These are phyloP conservation scores for Corynascus novoguineensis DNA, from an alignment of 495 filamentous ascomycete genomes.

Conservation along the genomic window DNA sequence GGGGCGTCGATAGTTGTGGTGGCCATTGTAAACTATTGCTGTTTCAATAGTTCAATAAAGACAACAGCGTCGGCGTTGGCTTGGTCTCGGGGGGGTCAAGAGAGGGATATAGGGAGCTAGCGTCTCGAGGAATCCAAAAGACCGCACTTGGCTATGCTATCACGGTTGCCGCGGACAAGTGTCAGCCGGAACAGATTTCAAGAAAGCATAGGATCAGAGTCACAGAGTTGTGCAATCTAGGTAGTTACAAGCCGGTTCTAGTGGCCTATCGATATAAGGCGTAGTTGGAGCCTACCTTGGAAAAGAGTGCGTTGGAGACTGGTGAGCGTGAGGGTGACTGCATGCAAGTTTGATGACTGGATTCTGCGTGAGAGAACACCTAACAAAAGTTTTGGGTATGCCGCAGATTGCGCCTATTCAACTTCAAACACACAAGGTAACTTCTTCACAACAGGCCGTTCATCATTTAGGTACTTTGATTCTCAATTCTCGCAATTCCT, in stretches of 20 bases:
- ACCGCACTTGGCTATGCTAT: too few species aligned
- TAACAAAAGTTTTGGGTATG: too few species aligned
- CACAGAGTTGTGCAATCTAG: background rate
- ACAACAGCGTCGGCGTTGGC: background rate
- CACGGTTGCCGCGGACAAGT: too few species aligned
- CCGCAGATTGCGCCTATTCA: background rate
- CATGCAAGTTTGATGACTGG: background rate
- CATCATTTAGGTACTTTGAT: background rate
- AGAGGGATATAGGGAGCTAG: background rate
- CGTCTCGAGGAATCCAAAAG: background rate
- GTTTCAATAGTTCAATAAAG: background rate
- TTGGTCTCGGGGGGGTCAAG: too few species aligned
- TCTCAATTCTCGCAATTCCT: background rate
- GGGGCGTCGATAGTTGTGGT: constrained; percentile 17
- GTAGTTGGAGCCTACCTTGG: background rate
- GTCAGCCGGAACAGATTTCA: too few species aligned
- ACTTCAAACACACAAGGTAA: background rate
- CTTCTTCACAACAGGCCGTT: background rate
- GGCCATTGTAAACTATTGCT: background rate
- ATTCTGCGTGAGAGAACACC: background rate
- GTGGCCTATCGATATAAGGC: too few species aligned
- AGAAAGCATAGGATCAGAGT: background rate
- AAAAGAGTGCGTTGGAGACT: background rate
- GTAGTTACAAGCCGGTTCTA: too few species aligned
- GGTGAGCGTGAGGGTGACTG: background rate